Evolutionary conservation across 768 basidiomycete species (phyloP), one percentile per base, ranked within the genome.

Genomic region (Collybia mongolica): DNA sequence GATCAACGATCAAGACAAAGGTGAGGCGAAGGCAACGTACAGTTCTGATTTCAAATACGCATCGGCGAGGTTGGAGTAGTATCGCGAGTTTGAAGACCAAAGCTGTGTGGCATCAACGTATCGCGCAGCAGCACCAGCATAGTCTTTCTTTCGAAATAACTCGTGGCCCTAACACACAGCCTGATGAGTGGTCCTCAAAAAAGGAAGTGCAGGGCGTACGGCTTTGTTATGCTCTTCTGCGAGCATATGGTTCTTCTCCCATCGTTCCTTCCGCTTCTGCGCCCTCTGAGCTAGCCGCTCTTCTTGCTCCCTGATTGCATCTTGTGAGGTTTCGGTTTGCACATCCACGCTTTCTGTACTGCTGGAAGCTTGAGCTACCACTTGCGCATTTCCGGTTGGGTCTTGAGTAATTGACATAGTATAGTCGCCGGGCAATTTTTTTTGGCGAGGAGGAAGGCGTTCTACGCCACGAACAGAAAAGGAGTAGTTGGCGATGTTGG

Each of bases 51-150:
- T 49, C 2, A 53, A 5, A 15, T 49, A 60, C n/a, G 54, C 46
- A 15, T 42, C 53, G 0, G 61, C 46, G 6, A 62, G 57, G 26
- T 57, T 60, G 14, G 55, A 14, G 48, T 62, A 59, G 19, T 42
- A 60, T 15, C 46, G 43, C 8, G 59, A 22, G 24, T 59, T 62
- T 17, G 61, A 57, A 3, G 50, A n/a, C 55, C 57, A 62, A 6
- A 58, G 52, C 3, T 53, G 53, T 1, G 57, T 59, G 24, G 72
- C 72, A 44, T 72, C 65, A 3, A 68, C 51, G 53, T 72, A 75
- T 6, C 62, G 62, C 9, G 60, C 52, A 18, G 60, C 62, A 12
- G 72, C 69, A 24, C 62, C 66, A 39, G 62, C 60, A 54, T 64
- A 71, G 20, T 72, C 65, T 8, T 56, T 60, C 6, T 59, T 55